These are phyloP conservation scores for Plasmodium falciparum DNA, from an alignment of 169 alveolate species.

Conservation along the genomic window DNA sequence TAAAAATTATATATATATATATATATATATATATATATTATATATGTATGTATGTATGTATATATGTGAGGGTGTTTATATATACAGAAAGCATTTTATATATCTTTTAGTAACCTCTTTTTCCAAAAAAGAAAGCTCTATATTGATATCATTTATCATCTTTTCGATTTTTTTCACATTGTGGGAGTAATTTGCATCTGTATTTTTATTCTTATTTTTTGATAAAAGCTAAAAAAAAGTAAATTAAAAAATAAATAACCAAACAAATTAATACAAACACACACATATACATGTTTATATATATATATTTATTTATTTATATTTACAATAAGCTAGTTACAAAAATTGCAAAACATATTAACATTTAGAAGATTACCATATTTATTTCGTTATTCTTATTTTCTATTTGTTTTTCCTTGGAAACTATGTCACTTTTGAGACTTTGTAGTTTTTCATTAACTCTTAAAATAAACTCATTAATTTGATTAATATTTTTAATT, in stretches of 20 bases:
- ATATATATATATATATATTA: no score
- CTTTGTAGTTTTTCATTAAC: slow-evolving; percentile 51
- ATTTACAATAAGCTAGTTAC: no score
- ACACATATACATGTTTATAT: neutral
- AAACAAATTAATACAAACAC: neutral
- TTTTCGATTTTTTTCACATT: slow-evolving; percentile 74
- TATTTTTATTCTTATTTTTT: slow-evolving; percentile 21
- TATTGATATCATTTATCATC: slow-evolving; percentile 63
- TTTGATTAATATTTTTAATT: slow-evolving; percentile 71
- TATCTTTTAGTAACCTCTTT: slow-evolving; percentile 43
- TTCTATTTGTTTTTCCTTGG: slow-evolving; percentile 62
- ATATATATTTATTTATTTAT: neutral
- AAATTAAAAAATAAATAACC: neutral
- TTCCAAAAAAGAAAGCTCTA: slow-evolving; percentile 56
- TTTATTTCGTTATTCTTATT: slow-evolving; percentile 62
- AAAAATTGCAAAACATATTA: neutral
- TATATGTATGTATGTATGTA: neutral
- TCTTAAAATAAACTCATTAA: slow-evolving; percentile 60
- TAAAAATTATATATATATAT: neutral
- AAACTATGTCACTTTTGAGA: slow-evolving; percentile 35
- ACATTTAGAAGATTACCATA: slow-evolving; percentile 20
- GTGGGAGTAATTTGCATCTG: slow-evolving; percentile 68
- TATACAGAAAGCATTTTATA: neutral
- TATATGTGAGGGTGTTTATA: neutral
- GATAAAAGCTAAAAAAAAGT: slow-evolving; percentile 36